phyloP scores from a whole-genome alignment of 495 filamentous ascomycete genomes.

The Podospora tetraspora region DNA sequence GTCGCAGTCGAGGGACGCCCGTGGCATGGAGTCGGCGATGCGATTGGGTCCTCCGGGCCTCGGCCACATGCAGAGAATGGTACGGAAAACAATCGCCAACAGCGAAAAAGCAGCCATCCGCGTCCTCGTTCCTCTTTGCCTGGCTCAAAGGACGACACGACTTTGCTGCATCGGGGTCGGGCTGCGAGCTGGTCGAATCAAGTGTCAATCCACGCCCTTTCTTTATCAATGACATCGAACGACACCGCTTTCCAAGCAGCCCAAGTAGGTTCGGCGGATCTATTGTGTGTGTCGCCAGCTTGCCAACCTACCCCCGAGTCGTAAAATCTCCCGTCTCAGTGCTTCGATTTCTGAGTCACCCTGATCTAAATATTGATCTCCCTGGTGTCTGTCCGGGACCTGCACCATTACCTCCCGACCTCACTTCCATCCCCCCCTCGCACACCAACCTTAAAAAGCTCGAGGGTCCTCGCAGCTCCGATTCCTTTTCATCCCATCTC shows the following conservation, averaged over 20 bases:
- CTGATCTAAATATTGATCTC: not conserved
- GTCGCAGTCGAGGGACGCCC: not conserved
- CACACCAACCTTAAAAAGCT: not conserved
- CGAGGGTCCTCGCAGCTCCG: not conserved
- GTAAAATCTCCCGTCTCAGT: not conserved
- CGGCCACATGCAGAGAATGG: constrained; percentile 17
- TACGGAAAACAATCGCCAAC: constrained; percentile 4
- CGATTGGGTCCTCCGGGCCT: not conserved
- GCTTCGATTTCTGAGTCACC: constrained; percentile 9
- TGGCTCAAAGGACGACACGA: not conserved
- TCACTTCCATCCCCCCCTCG: not conserved
- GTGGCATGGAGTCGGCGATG: not conserved
- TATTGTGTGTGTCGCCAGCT: not conserved
- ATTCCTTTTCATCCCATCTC: not conserved
- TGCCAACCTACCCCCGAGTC: not conserved
- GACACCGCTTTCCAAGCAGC: constrained; percentile 10
- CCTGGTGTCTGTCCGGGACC: not conserved
- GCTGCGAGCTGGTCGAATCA: constrained; percentile 9
- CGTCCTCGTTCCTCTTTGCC: constrained; percentile 3
- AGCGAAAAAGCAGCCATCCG: constrained; percentile 3
- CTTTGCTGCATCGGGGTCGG: constrained; percentile 2
- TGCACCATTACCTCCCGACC: not conserved
- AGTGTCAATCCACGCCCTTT: not conserved
- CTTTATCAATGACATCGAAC: constrained; percentile 3
- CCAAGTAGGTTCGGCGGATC: not conserved